Conservation (phyloP, 306 rosid species). For the Vicia sativa region DNA sequence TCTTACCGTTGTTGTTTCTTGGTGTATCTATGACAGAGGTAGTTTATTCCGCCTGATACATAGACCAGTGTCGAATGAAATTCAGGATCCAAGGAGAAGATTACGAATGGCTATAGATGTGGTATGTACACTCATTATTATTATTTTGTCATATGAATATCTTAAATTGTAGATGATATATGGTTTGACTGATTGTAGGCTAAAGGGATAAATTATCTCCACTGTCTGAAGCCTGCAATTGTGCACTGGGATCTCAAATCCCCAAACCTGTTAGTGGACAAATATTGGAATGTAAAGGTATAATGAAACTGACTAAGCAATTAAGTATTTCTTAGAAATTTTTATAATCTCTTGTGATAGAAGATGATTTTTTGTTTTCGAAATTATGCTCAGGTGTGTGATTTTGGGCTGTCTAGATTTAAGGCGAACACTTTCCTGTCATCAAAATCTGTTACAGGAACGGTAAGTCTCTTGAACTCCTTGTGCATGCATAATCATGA, state of each 20-base stretch:
- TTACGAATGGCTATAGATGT: conserved; percentile 87
- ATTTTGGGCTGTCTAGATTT: conserved; percentile 95
- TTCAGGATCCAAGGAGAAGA: conserved; percentile 81
- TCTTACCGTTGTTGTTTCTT: conserved; percentile 24
- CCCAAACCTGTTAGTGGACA: conserved; percentile 89
- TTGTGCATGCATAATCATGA: conserved; percentile 18
- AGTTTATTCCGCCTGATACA: conserved; percentile 87
- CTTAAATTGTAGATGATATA: conserved; percentile 19
- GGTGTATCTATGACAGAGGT: conserved; percentile 63
- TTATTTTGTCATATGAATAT: conserved; percentile 22
- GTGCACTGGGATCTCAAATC: conserved; percentile 99
- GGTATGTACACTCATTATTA: conserved; percentile 51
- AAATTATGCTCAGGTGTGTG: conserved; percentile 68
- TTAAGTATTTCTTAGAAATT: conserved; percentile 19
- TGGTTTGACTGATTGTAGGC: conserved; percentile 59
- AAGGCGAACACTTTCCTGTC: conserved; percentile 89
- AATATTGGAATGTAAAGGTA: conserved; percentile 96
- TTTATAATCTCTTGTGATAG: not conserved
- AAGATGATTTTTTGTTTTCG: conserved; percentile 14
- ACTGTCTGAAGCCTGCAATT: conserved; percentile 82
- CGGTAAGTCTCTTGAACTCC: conserved; percentile 55
- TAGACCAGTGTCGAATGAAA: conserved; percentile 79
- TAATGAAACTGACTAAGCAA: conserved; percentile 3
- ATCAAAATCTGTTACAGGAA: conserved; percentile 95
- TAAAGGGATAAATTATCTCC: conserved; percentile 94